Evolutionary conservation across 805 yeast species (phyloP), one percentile per base, ranked within the genome.

Genomic region (Barnettozyma populi): DNA sequence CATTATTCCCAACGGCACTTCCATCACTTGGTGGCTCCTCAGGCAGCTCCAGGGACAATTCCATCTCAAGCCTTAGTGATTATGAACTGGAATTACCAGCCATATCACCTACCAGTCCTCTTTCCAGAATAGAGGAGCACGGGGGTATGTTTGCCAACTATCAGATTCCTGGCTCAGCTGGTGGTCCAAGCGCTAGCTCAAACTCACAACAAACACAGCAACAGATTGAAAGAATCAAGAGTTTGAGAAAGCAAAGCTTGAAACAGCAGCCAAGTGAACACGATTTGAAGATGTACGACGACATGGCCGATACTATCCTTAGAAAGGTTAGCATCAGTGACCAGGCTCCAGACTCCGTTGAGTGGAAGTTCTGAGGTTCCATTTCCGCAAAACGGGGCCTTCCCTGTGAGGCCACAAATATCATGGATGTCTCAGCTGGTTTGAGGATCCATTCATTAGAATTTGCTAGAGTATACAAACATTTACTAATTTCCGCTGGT

Each of bases 271-370:
- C 41, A 19, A 39, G 46, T 11, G 50, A 47, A 4, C 24, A 43
- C n/a, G 52, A 53, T n/a, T 54, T 56, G 5, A 44, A 52, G 19
- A 34, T 50, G 18, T 54, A 53, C 35, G 64, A 60, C 45, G 54
- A 55, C 14, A 55, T 60, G 32, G 64, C 64, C 2, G 59, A 58
- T 24, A 51, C 42, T n/a, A 60, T 60, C 11, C 21, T 60, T 36
- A 44, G 50, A 4, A 49, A 55, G 36, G 58, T 52, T 13, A 40
- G 44, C 13, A 43, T 47, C 19, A 52, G 53, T 16, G 44, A 44
- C 1, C 38, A 43, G n/a, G 24, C 38, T 1, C 8, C 42, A 11
- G 38, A 50, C 10, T 24, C 40, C 8, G 46, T 55, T 40, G 59
- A 59, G 5, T 59, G 63, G 63, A 44, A 51, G 19, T 56, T 59